These are phyloP conservation scores for Boletellus ananas DNA, from an alignment of 768 basidiomycete genomes.

Conservation along the genomic window DNA sequence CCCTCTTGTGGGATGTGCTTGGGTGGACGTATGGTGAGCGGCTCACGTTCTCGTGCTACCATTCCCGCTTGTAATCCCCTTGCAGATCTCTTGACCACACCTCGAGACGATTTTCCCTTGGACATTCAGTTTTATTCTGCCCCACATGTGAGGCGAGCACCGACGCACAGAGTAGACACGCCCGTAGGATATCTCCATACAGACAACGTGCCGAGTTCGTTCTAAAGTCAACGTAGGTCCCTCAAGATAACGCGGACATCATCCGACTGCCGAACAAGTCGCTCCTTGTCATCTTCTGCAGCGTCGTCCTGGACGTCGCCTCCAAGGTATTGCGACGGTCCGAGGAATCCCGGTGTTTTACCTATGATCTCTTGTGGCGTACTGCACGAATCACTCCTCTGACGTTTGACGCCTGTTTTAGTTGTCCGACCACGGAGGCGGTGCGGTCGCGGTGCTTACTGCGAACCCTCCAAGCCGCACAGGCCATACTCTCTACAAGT, in stretches of 20 bases:
- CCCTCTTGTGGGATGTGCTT: conserved; percentile 20
- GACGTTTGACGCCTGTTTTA: conserved; percentile 42
- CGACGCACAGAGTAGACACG: conserved; percentile 30
- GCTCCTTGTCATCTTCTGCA: conserved; percentile 46
- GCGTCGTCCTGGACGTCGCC: conserved; percentile 43
- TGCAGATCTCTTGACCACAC: conserved; percentile 35
- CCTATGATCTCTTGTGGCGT: conserved; percentile 45
- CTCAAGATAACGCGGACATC: conserved; percentile 32
- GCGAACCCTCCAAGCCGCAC: conserved; percentile 36
- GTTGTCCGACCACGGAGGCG: conserved; percentile 31
- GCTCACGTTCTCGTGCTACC: background rate
- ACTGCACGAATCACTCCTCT: conserved; percentile 37
- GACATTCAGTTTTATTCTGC: conserved; percentile 40
- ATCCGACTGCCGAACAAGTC: conserved; percentile 37
- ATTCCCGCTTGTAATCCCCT: conserved; percentile 5
- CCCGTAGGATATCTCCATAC: conserved; percentile 25
- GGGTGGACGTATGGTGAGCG: conserved; percentile 10
- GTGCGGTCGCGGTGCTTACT: conserved; percentile 39
- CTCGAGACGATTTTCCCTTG: conserved; percentile 36
- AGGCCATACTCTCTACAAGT: conserved; percentile 21
- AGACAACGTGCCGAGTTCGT: background rate
- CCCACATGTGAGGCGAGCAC: conserved; percentile 33
- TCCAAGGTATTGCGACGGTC: conserved; percentile 40
- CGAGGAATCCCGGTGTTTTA: conserved; percentile 45
- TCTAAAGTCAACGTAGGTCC: conserved; percentile 30